Base-by-base conservation (phyloP, 164 flowering plant species). In the Akebia trifoliata region DNA sequence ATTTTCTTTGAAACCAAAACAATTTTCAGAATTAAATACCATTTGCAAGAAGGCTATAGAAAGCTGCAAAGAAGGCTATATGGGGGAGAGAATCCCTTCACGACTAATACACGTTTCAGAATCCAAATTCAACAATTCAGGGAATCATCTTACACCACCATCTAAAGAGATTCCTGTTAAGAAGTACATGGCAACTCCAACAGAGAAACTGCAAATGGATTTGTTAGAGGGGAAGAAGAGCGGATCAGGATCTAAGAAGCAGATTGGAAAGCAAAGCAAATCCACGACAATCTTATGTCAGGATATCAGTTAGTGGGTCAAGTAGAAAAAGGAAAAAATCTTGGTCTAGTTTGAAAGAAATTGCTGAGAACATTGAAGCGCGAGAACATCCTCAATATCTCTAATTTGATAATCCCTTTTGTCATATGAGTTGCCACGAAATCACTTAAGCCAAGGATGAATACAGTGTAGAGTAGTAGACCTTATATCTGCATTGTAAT, bases 261-360 rank as follows among this genome's bases (percentile, higher is more conserved):
- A 63, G 32, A 56, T 39, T 38, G 77, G 67, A 56, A 20, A 65
- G 50, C 72, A 68, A 22, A 50, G 37, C 40, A 59, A 37, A 44
- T 56, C 77, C 34, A 24, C 62, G 3, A 54, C 52, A 2, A 30
- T n/a, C 46, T 2, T 77, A 69, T 21, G n/a, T 58, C 40, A 22
- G 74, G 64, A 35, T 61, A 70, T 18, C 58, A 6, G 46, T 28
- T 5, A 46, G 48, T 34, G 20, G 49, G 4, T 66, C 79, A 28
- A 69, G 60, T 50, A 83, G 74, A 57, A 67, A 74, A 50, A 78
- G 58, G 65, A 79, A 74, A 69, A 83, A 74, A 70, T 50, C 79
- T 10, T 78, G 83, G 87, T 78, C 82, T 1, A 89, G 75, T 53
- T 60, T 79, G 60, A 83, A 75, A 72, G 83, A 86, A 53, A 77